Evolutionary conservation across 768 basidiomycete species (phyloP), one percentile per base, ranked within the genome.

Genomic region (Suillus fuscotomentosus): DNA sequence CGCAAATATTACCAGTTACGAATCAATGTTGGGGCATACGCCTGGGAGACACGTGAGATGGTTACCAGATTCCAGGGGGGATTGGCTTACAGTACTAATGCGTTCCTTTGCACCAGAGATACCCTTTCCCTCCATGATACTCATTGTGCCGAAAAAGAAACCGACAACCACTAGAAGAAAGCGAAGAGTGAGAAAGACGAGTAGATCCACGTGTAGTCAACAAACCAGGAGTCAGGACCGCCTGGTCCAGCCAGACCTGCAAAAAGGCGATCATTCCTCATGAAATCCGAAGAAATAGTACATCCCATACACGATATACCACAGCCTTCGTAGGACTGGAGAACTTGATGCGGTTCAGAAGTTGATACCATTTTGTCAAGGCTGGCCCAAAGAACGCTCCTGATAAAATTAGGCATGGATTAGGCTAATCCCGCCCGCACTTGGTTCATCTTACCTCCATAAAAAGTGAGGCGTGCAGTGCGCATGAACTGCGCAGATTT

Each of bases 201-300:
- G 38, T 57, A 45, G 5, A 64, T 61, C 17, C 57, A 13, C 17
- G 56, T 22, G 38, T 55, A 3, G 34, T 22, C 3, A 13, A 69
- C 79, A 65, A 67, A 85, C 88, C 80, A 11, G 95, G 94, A 1
- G 92, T 89, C 55, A 93, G 79, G 14, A 92, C 69, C 6, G 85
- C 84, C 77, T 97, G 95, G 73, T 96, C 95, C 34, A 95, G 81
- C 76, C 84, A 91, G 7, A 93, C 91, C 91, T 90, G 71, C 57
- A 50, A 67, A 47, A n/a, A 60, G 42, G 60, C 59, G 34, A 41
- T 60, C 36, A 45, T 47, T 31, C 13, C 24, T 34, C 11, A 39
- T 45, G 38, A 50, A 50, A n/a, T 36, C 51, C 6, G 2, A 24
- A 24, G 54, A 42, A 22, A 15, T 38, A 63, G 7, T 34, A 27